A percentile compares a stretch with the other conserved stretches of the same genome.
These are phyloP conservation scores for Colletotrichum sp. DNA, from an alignment of 2,329 filamentous ascomycete genomes.

Conservation along the genomic window DNA sequence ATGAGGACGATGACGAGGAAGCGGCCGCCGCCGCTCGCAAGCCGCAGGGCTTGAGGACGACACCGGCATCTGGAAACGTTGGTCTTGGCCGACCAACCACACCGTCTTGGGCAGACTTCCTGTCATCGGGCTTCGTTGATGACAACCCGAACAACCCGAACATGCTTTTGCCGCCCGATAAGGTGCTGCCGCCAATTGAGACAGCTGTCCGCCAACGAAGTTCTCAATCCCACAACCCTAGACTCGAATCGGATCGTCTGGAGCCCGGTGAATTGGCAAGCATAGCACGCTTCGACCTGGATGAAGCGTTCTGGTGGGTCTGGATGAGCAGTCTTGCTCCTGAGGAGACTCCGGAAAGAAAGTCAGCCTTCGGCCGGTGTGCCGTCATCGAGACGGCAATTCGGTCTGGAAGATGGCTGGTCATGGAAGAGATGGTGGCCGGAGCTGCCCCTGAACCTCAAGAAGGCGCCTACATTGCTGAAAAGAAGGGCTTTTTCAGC, in stretches of 20 bases:
- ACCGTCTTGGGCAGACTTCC: slow-evolving; percentile 97
- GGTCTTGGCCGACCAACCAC: slow-evolving; percentile 85
- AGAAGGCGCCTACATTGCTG: slow-evolving; percentile 86
- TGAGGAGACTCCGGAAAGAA: slow-evolving; percentile 85
- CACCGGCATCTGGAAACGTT: slow-evolving; percentile 69
- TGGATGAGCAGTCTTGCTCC: slow-evolving; percentile 97
- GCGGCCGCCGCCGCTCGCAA: slow-evolving; percentile 44
- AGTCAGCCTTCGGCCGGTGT: slow-evolving; percentile 92
- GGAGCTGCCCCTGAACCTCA: slow-evolving; percentile 86
- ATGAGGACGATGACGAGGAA: slow-evolving; percentile 71
- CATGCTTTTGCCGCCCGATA: slow-evolving; percentile 86
- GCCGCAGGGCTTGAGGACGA: slow-evolving; percentile 61
- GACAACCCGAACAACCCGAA: slow-evolving; percentile 69
- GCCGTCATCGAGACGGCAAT: slow-evolving; percentile 91
- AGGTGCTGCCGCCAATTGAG: slow-evolving; percentile 85
- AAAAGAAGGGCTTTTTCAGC: slow-evolving; percentile 94
- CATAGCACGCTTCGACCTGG: slow-evolving; percentile 83
- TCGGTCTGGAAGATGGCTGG: slow-evolving; percentile 81
- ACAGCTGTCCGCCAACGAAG: slow-evolving; percentile 76
- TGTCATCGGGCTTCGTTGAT: slow-evolving; percentile 91
- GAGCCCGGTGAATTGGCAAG: slow-evolving; percentile 95
- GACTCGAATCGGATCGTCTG: slow-evolving; percentile 73
- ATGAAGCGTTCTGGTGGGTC: slow-evolving; percentile 99
- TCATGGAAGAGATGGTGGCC: slow-evolving; percentile 96
- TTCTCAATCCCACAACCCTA: slow-evolving; percentile 82